phyloP scores from a whole-genome alignment of 2,329 filamentous ascomycete species.

The Fusarium sp. region DNA sequence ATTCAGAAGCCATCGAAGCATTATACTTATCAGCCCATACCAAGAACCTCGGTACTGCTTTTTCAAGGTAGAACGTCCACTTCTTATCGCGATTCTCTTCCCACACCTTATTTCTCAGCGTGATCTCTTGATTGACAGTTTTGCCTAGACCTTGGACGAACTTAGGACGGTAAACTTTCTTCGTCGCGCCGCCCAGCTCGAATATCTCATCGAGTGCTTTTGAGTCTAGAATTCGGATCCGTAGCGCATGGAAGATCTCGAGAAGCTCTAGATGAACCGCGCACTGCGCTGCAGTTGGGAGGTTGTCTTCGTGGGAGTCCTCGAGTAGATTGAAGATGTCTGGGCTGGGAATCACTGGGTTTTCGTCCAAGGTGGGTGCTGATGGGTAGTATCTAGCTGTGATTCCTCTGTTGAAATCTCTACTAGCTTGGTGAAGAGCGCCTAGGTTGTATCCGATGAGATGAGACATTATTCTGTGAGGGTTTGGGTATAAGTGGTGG shows the following conservation, averaged over 20 bases:
- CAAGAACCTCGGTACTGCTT: conserved; percentile 43
- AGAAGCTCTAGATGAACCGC: conserved; percentile 71
- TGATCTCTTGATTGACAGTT: conserved; percentile 17
- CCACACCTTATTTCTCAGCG: conserved; percentile 23
- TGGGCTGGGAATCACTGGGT: conserved; percentile 35
- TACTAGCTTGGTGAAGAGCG: conserved; percentile 22
- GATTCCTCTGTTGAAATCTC: conserved; percentile 7
- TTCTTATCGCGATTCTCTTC: conserved; percentile 18
- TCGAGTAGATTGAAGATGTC: conserved; percentile 16
- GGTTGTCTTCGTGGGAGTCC: conserved; percentile 1
- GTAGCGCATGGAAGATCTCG: conserved; percentile 66
- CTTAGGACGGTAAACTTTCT: conserved; percentile 31
- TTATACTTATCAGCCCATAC: conserved; percentile 35
- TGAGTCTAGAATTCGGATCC: conserved; percentile 42
- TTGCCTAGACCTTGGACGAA: conserved; percentile 25
- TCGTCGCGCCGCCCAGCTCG: conserved; percentile 18
- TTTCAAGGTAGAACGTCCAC: conserved; percentile 43
- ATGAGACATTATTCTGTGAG: conserved; percentile 26
- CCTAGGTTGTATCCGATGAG: conserved; percentile 28
- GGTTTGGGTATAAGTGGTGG: neutral
- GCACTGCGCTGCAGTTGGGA: conserved; percentile 52
- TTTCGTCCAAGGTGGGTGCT: conserved; percentile 10
- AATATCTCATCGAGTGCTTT: conserved; percentile 28
- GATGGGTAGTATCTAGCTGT: conserved; percentile 8
- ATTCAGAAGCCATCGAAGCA: neutral